Conservation (phyloP, 225 moss, liverwort and hornwort genomes). For the Bryum argenteum region DNA sequence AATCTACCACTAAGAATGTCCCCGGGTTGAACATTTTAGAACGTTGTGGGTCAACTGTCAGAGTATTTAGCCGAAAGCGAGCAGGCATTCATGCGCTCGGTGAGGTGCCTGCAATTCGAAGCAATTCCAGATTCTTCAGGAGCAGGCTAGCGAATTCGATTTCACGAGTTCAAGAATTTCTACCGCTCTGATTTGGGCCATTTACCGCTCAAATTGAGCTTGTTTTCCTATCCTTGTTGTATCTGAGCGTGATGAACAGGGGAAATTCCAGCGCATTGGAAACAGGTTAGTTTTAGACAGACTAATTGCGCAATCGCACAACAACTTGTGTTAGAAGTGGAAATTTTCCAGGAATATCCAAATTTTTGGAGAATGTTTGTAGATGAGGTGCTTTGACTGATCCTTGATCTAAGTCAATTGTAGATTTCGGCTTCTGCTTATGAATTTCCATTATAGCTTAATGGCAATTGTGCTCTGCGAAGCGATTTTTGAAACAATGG, state of each 20-base stretch:
- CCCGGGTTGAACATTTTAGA: accelerated
- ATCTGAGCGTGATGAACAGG: not conserved
- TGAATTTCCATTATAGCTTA: not conserved
- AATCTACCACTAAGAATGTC: not conserved
- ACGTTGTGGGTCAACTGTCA: not conserved
- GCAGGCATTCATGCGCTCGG: not conserved
- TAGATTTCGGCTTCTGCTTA: not conserved
- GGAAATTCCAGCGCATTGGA: not conserved
- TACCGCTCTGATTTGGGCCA: not conserved
- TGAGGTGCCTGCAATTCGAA: not conserved
- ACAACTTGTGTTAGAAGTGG: not conserved
- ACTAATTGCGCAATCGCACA: not conserved
- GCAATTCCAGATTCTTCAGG: not conserved
- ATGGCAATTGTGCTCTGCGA: conserved; percentile 2
- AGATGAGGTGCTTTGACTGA: not conserved
- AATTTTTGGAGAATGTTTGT: not conserved
- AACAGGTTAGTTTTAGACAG: not conserved
- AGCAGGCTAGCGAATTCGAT: not conserved
- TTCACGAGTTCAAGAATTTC: not conserved
- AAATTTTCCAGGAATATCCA: not conserved
- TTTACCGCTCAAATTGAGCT: not conserved
- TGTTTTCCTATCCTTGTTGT: not conserved
- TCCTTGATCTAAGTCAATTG: not conserved
- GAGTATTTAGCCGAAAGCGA: not conserved
- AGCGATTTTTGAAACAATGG: not conserved